Evolutionary conservation across 2,329 filamentous ascomycete species (phyloP), one percentile per base, ranked within the genome.

Genomic region (Fusarium protoensiforme): DNA sequence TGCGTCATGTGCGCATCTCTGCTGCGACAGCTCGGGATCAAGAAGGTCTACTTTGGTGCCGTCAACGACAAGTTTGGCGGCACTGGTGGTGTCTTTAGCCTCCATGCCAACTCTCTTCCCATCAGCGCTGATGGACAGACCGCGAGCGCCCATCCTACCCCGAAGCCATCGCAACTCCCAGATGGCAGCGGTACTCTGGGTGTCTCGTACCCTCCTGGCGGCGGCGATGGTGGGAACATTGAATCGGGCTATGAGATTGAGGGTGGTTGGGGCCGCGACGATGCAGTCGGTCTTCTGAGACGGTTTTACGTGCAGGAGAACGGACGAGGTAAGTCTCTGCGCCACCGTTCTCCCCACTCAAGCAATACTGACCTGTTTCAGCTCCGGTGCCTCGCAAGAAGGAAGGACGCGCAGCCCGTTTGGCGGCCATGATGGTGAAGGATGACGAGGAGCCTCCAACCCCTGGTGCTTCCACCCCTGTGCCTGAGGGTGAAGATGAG

Each of bases 241-340:
- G 95, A 98, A 80, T 87, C 86, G 11, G 91, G 94, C 7, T 98
- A 94, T 80, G 91, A 93, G 53, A 94, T 94, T 65, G 92, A 95
- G 80, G 94, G 95, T 41, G 96, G 95, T 1, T 92, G 97, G 86
- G 94, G 94, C 78, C 90, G 94, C 54, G 94, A 98, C 78, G 96
- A 98, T 80, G 96, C 96, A 6, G 97, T 99, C 68, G 95, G 96
- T 82, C 84, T 99, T 75, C 87, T 99, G 74, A 89, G 97, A 72
- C 92, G 96, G 67, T 99, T 99, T 83, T 99, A 99, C 81, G 94
- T 99, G 35, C 96, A 99, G 83, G 95, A 99, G 83, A 99, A 99
- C 83, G 94, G 94, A 73, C 93, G 96, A 87, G 94, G 93, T 94
- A 84, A 77, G 86, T 78, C 10, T 43, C 16, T 11, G 4, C 18